A percentile compares a stretch with the other conserved stretches of the same genome.
Evolutionary conservation across 306 rosid genomes (phyloP).

Genomic region (Luffa aegyptiaca): DNA sequence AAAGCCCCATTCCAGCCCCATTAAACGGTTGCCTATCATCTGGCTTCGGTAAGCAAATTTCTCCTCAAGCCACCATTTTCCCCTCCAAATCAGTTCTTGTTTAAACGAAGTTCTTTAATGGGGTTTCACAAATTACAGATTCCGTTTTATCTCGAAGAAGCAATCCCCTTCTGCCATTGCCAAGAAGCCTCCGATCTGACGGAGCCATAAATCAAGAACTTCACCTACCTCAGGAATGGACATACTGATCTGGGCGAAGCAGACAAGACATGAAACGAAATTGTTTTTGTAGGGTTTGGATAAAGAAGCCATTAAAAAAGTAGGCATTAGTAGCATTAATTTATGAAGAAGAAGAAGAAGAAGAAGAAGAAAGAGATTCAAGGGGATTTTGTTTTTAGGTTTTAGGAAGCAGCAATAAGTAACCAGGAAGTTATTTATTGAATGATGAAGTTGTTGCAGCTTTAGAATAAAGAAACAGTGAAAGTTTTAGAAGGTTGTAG

Average conservation of each 20-base stretch:
- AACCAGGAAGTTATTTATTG: not conserved
- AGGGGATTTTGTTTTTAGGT: not conserved
- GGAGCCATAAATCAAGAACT: slow-evolving; percentile 35
- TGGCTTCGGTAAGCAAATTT: slow-evolving; percentile 28
- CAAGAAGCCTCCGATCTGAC: slow-evolving; percentile 28
- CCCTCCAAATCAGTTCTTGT: not conserved
- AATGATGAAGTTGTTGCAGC: not conserved
- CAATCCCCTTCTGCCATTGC: slow-evolving; percentile 28
- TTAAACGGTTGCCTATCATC: slow-evolving; percentile 17
- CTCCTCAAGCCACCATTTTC: no score
- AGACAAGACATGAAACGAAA: not conserved
- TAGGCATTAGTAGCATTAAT: not conserved
- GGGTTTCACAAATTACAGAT: slow-evolving; percentile 19
- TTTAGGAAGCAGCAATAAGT: not conserved
- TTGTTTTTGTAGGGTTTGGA: not conserved
- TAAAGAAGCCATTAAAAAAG: not conserved
- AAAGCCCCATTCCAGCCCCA: slow-evolving; percentile 19
- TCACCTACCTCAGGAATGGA: slow-evolving; percentile 80
- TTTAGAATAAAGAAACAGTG: not conserved
- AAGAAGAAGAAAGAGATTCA: not conserved
- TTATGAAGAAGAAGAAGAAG: not conserved
- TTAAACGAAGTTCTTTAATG: not conserved
- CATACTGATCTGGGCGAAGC: slow-evolving; percentile 30
- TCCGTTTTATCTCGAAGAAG: slow-evolving; percentile 38
- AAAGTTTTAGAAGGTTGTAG: not conserved